Conservation (phyloP, 495 filamentous ascomycete genomes). For the Aspergillus sclerotioniger region DNA sequence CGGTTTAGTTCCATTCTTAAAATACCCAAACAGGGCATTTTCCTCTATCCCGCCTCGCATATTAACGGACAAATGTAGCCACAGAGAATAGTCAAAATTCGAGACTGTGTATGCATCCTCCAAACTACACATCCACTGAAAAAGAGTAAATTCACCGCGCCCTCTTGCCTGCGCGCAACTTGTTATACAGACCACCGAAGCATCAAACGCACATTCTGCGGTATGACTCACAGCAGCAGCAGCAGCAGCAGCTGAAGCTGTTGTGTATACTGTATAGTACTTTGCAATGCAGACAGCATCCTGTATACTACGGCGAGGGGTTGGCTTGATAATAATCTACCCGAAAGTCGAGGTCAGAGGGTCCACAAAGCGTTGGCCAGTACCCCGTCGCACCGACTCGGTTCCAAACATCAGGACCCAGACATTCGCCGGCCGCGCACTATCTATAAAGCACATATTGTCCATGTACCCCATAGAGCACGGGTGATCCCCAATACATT, state of each 20-base stretch:
- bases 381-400: not conserved
- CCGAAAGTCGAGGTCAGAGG: not conserved
- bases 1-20: not conserved
- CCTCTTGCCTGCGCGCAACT: not conserved
- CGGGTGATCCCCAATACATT: too few species aligned
- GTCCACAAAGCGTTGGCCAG: conserved; percentile 9
- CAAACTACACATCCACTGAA: too few species aligned
- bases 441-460: not conserved
- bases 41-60: not conserved
- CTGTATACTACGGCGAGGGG: not conserved
- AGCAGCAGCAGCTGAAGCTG: not conserved
- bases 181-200: not conserved
- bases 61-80: not conserved
- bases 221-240: not conserved
- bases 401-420: not conserved
- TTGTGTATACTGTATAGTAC: not conserved
- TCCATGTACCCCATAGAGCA: not conserved
- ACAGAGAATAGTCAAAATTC: not conserved
- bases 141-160: not conserved
- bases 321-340: not conserved
- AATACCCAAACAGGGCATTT: not conserved
- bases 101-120: too few species aligned
- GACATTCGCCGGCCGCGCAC: not conserved
- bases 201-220: not conserved
- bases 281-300: not conserved